These are phyloP conservation scores for Talaromyces sp. DNA, from an alignment of 2,329 filamentous ascomycete species.

Conservation along the genomic window DNA sequence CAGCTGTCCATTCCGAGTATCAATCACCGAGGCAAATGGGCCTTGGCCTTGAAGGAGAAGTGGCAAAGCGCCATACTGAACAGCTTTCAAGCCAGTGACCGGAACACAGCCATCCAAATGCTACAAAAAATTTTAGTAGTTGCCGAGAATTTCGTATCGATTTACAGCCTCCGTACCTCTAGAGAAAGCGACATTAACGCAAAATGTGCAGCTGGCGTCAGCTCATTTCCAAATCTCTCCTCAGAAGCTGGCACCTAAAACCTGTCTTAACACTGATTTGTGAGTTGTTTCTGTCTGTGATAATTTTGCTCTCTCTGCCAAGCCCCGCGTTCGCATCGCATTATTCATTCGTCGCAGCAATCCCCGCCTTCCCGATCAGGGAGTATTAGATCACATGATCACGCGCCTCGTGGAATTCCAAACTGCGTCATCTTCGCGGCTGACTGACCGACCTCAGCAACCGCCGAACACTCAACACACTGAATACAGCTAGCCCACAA, in stretches of 20 bases:
- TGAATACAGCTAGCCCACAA: not conserved
- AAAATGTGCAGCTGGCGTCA: not conserved
- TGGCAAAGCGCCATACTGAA: constrained; percentile 20
- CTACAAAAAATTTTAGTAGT: constrained; percentile 15
- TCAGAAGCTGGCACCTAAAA: constrained; percentile 81
- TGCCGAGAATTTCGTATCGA: not conserved
- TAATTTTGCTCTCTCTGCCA: not conserved
- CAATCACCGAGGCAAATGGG: constrained; percentile 26
- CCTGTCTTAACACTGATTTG: constrained; percentile 47
- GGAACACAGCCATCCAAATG: constrained; percentile 39
- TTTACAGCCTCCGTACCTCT: constrained; percentile 10
- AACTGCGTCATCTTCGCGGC: constrained; percentile 4
- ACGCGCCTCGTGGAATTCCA: constrained; percentile 2
- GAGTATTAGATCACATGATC: constrained; percentile 6
- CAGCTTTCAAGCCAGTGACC: constrained; percentile 33
- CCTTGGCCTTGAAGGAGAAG: constrained; percentile 37
- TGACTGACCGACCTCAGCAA: not conserved
- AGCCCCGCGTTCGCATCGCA: not conserved
- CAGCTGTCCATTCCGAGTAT: constrained; percentile 25
- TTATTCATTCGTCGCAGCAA: not conserved
- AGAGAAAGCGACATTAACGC: constrained; percentile 8
- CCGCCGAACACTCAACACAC: not conserved
- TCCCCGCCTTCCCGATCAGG: not conserved
- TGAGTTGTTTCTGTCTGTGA: constrained; percentile 39
- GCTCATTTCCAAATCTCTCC: constrained; percentile 3